Conservation (phyloP, 2,329 filamentous ascomycete genomes). For the Fusarium compactum region DNA sequence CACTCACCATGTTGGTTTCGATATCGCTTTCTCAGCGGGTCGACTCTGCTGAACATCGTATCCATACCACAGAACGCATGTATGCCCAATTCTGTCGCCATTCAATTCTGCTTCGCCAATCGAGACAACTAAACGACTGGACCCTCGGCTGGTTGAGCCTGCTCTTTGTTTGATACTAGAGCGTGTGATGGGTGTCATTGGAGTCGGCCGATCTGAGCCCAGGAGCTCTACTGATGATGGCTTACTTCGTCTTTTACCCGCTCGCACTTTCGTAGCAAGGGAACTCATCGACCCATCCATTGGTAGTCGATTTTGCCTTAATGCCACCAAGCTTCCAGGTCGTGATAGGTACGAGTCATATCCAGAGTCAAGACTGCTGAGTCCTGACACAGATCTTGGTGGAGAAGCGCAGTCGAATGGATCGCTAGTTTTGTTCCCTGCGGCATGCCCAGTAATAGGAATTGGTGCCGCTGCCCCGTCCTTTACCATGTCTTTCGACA, state of each 20-base stretch:
- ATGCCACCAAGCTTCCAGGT: slow-evolving; percentile 36
- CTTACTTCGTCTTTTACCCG: slow-evolving; percentile 36
- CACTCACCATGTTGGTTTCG: slow-evolving; percentile 45
- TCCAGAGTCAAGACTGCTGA: slow-evolving; percentile 46
- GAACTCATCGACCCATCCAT: slow-evolving; percentile 31
- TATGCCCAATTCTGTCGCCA: slow-evolving; percentile 36
- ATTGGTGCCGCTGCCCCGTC: slow-evolving; percentile 38
- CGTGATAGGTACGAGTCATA: slow-evolving; percentile 44
- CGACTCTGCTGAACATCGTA: slow-evolving; percentile 43
- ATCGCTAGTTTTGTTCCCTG: slow-evolving; percentile 25
- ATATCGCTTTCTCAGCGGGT: slow-evolving; percentile 30
- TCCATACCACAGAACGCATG: slow-evolving; percentile 46
- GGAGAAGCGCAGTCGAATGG: slow-evolving; percentile 38
- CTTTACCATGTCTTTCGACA: slow-evolving; percentile 21
- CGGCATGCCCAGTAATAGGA: slow-evolving; percentile 36
- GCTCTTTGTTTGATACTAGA: slow-evolving; percentile 13
- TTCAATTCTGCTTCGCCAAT: slow-evolving; percentile 36
- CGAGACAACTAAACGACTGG: slow-evolving; percentile 32
- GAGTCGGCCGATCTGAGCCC: slow-evolving; percentile 30
- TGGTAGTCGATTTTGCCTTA: slow-evolving; percentile 34
- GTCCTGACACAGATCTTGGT: slow-evolving; percentile 39
- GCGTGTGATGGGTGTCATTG: slow-evolving; percentile 11
- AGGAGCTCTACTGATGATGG: slow-evolving; percentile 36
- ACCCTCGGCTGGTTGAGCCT: background rate
- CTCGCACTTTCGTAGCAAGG: slow-evolving; percentile 31